Evolutionary conservation across 2,329 filamentous ascomycete genomes (phyloP), one percentile per base, ranked within the genome.

Genomic region (Daldinia sp.): DNA sequence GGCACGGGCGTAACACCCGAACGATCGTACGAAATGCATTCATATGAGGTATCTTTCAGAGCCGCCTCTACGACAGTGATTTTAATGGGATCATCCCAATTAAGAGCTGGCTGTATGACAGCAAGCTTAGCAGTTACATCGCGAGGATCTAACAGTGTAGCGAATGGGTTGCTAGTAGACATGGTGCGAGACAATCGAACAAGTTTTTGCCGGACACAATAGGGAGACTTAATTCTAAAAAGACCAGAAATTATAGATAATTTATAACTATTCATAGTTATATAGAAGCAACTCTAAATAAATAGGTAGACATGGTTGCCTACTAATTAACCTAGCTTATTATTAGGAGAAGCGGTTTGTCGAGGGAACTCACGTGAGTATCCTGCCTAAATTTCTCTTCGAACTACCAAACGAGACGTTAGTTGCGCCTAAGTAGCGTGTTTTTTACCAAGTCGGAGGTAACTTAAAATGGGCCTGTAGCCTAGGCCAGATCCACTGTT

Each of bases 21-120:
- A 7, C 67, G 71, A 54, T 75, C 71, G 55, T 74, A 75, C 3
- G 73, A 75, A 30, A 75, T 71, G 46, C 66, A 72, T 54, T 76
- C 74, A 39, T 75, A 75, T 12, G 70, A 68, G 1, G 72, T 72
- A 3, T 72, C 68, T 37, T 67, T 58, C 9, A 72, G 51, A 7
- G 28, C 18, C 4, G 64, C 68, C 18, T 74, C 60, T 7, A 63
- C 70, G 30, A 74, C 63, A 6, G 26, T 70, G 1, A 76, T 48
- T n/a, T 67, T 48, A 28, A 74, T 70, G 6, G 72, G 72, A 2
- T 63, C 69, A 56, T 74, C 50, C 18, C 33, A 46, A 13, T 69
- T 60, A 1, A 28, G 48, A 0, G 72, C 65, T 3, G 71, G 71
- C 37, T 71, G 63, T 13, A 74, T 46, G 18, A 71, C 30, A 15